Conservation (phyloP, 148 eudicot species). For the Vaccinium myrtillus region DNA sequence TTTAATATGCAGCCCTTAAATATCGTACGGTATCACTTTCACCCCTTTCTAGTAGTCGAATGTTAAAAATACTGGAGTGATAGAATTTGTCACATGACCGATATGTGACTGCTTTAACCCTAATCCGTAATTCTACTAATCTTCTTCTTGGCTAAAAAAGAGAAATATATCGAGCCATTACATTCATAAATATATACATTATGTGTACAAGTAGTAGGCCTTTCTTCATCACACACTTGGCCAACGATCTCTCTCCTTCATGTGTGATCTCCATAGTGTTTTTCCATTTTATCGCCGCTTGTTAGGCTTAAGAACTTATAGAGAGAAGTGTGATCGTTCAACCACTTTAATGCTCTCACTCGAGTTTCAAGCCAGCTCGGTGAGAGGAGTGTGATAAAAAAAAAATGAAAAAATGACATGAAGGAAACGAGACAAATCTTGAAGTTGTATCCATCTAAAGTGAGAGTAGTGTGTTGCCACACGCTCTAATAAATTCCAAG, state of each 20-base stretch:
- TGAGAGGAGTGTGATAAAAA: not conserved
- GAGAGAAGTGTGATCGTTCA: not conserved
- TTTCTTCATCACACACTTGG: not conserved
- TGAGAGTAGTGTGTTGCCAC: not conserved
- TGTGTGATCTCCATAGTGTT: not conserved
- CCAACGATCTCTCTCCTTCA: not conserved
- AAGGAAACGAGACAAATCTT: not conserved
- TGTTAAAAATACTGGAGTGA: not conserved
- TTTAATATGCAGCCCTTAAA: not conserved
- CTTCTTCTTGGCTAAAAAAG: not conserved
- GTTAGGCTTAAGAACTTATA: not conserved
- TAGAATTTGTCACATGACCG: too few species aligned
- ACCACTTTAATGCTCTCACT: too few species aligned
- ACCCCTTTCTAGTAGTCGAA: not conserved
- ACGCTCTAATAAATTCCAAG: not conserved
- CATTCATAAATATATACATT: not conserved
- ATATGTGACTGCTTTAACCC: not conserved
- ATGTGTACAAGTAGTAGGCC: not conserved
- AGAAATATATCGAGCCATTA: not conserved
- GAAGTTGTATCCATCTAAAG: not conserved
- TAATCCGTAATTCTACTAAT: not conserved
- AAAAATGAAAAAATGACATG: not conserved
- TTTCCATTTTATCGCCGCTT: not conserved
- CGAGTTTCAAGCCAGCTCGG: too few species aligned
- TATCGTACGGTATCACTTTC: not conserved